These are phyloP conservation scores for Sonneratia caseolaris DNA, from an alignment of 345 rosid genomes.

Conservation along the genomic window DNA sequence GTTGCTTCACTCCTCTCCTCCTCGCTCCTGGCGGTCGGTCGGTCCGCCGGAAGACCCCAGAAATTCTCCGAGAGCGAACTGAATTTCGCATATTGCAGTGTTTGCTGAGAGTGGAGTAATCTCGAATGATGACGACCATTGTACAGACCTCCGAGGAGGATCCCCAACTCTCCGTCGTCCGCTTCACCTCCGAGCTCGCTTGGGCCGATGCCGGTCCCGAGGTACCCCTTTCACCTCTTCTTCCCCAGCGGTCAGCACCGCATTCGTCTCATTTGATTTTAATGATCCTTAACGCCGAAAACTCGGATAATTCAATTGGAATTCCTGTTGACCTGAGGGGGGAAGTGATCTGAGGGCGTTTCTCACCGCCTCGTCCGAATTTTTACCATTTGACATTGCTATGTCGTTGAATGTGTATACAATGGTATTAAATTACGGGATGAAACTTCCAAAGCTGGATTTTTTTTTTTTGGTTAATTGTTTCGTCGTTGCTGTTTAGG, in stretches of 20 bases:
- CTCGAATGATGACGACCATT: constrained; percentile 54
- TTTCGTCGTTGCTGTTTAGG: constrained; percentile 16
- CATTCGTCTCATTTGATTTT: background rate
- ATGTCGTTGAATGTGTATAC: background rate
- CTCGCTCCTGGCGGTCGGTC: background rate
- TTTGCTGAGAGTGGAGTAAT: background rate
- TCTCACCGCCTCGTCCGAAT: background rate
- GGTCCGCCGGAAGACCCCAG: background rate
- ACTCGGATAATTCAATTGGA: background rate
- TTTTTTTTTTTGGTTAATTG: background rate
- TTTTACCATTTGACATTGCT: background rate
- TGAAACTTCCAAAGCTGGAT: background rate
- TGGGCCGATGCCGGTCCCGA: constrained; percentile 99
- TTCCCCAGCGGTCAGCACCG: background rate
- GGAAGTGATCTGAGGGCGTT: background rate
- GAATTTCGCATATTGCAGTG: background rate
- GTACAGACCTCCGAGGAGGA: constrained; percentile 96
- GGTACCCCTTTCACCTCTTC: constrained; percentile 5
- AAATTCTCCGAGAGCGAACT: background rate
- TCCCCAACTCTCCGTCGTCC: constrained; percentile 80
- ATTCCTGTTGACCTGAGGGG: background rate
- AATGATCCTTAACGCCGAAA: background rate
- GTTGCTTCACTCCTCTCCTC: constrained; percentile 14
- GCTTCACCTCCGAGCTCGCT: constrained; percentile 80
- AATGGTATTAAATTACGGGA: background rate